Conservation (phyloP, 2,329 filamentous ascomycete species). For the Colletotrichum cordylinicola region DNA sequence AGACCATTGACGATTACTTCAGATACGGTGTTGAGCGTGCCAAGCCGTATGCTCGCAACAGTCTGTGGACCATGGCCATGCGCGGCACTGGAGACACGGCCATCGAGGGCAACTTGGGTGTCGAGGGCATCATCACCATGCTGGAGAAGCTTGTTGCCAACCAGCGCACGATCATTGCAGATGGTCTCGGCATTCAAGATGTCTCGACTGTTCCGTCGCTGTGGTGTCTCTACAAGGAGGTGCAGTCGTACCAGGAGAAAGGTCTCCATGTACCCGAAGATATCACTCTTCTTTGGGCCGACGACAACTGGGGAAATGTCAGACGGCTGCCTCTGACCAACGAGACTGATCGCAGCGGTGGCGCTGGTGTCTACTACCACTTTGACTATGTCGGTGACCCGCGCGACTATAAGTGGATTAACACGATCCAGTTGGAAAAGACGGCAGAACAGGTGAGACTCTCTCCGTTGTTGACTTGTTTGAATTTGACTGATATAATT, state of each 20-base stretch:
- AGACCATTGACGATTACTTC: constrained; percentile 73
- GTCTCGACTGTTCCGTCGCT: constrained; percentile 66
- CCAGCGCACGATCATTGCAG: constrained; percentile 63
- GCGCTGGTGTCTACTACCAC: constrained; percentile 71
- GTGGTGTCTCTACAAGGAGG: constrained; percentile 79
- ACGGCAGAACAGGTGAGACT: constrained; percentile 53
- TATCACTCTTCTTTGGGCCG: constrained; percentile 71
- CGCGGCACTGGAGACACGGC: constrained; percentile 72
- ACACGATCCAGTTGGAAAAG: constrained; percentile 67
- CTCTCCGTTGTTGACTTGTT: neutral
- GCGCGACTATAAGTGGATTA: constrained; percentile 64
- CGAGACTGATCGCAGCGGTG: constrained; percentile 64
- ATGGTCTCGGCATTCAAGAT: constrained; percentile 56
- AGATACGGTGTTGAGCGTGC: constrained; percentile 69
- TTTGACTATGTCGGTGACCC: constrained; percentile 58
- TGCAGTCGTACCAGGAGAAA: constrained; percentile 71
- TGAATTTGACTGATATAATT: neutral
- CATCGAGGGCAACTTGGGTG: constrained; percentile 54
- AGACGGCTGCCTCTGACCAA: constrained; percentile 64
- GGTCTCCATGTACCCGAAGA: constrained; percentile 67
- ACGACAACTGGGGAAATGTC: constrained; percentile 74
- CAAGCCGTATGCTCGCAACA: constrained; percentile 68
- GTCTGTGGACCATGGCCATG: constrained; percentile 73
- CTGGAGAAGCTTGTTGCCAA: constrained; percentile 65
- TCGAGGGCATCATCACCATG: constrained; percentile 60